Base-by-base conservation (phyloP, 2,329 filamentous ascomycete genomes). In the Didymella exigua region DNA sequence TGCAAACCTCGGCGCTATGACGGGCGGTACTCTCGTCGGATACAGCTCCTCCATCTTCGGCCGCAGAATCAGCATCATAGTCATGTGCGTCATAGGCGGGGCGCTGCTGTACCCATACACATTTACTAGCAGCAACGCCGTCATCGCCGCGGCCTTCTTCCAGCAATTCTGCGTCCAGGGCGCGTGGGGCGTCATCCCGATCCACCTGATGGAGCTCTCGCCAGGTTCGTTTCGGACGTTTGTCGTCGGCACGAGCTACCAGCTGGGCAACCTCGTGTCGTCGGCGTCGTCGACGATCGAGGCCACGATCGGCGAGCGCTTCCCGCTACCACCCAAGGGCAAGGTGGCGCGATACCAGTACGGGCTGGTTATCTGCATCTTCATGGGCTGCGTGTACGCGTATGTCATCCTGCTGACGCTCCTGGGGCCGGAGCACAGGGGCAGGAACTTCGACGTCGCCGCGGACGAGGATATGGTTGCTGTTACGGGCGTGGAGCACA, bases 341-440 rank as follows among this genome's bases (percentile, higher is more conserved):
- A 61, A 61, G 14, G 58, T 65, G 0, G 61, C 60, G 46, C 60
- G 75, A 23, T 75, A 81, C 1, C 72, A 80, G 16, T 96, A 96
- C 63, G 91, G 90, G 33, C 87, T 87, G 64, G 91, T 96, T 9
- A 93, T 96, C 60, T 91, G 88, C 69, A 95, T 96, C 68, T 96
- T 96, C 76, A 92, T 96, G 89, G 92, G 82, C 1, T 91, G 88
- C 63, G 91, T 96, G 1, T 96, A 80, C 64, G 83, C 77, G 2
- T 87, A 86, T 68, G 77, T 82, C 5, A 85, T 87, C 56, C 8
- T 87, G 2, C 69, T 91, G 49, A 87, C 87, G 0, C 72, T 90
- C 9, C 37, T 90, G 3, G 89, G 89, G 5, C 81, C 81, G 0
- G 81, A 83, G 69, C 70, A 78, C 72, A 71, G 78, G 58, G 69